These are phyloP conservation scores for Arthrobotrys entomopaga DNA, from an alignment of 2,329 filamentous ascomycete species.

Conservation along the genomic window DNA sequence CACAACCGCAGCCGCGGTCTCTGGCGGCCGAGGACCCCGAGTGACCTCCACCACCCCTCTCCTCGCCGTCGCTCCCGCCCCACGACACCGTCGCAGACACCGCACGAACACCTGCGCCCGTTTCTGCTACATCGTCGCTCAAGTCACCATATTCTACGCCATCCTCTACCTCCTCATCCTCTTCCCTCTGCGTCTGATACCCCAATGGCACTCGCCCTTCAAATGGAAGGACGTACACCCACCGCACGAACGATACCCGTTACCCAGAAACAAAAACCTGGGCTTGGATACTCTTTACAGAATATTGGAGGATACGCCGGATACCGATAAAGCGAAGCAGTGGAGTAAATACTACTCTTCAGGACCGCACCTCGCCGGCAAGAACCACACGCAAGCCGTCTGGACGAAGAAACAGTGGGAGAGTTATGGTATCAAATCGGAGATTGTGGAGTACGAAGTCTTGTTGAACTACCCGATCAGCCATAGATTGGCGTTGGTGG, in stretches of 20 bases:
- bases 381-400: conserved; percentile 78
- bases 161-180: conserved; percentile 46
- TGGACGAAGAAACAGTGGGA: conserved; percentile 81
- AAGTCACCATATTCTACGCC: conserved; percentile 50
- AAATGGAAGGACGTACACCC: conserved; percentile 33
- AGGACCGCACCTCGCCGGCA: conserved; percentile 78
- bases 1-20: conserved; percentile 28
- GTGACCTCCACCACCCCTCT: conserved; percentile 34
- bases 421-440: conserved; percentile 72
- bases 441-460: conserved; percentile 76
- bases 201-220: conserved; percentile 23
- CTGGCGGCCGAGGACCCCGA: conserved; percentile 21
- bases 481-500: conserved; percentile 74
- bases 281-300: conserved; percentile 22
- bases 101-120: conserved; percentile 39
- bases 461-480: conserved; percentile 81
- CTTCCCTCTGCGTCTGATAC: conserved; percentile 33
- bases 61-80: conserved; percentile 24
- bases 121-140: conserved; percentile 39
- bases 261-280: conserved; percentile 35
- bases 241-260: conserved; percentile 43
- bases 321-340: conserved; percentile 64
- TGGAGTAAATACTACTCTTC: conserved; percentile 83
- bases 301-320: conserved; percentile 36
- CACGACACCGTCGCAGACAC: conserved; percentile 21